Percentiles rank a stretch among this genome's conserved stretches.
Evolutionary conservation across 805 yeast genomes (phyloP).

Genomic region (Wickerhamomyces alni): DNA sequence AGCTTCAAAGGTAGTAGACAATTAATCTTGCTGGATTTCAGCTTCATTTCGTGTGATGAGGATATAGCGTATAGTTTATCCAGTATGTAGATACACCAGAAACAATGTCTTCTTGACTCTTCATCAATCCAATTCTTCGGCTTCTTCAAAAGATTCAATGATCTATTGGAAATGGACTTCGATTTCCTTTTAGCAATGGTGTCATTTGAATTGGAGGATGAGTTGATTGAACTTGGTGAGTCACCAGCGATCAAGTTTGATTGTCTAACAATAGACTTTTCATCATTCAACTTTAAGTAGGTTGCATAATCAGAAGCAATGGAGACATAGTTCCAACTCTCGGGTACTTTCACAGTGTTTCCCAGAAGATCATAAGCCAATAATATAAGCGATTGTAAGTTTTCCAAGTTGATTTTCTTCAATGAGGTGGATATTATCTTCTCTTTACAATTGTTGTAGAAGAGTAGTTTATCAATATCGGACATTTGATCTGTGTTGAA

Average conservation of each 20-base stretch:
- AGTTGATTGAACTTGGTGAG: slow-evolving; percentile 13
- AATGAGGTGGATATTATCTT: slow-evolving; percentile 15
- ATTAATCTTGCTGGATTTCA: slow-evolving; percentile 12
- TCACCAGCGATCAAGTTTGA: slow-evolving; percentile 8
- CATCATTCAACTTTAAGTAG: slow-evolving; percentile 16
- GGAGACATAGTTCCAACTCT: slow-evolving; percentile 22
- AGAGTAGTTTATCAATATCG: slow-evolving; percentile 3
- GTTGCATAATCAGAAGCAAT: slow-evolving; percentile 22
- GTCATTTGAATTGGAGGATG: slow-evolving; percentile 12
- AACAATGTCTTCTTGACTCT: slow-evolving; percentile 21
- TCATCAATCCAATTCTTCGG: slow-evolving; percentile 21
- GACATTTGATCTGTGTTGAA: slow-evolving; percentile 15
- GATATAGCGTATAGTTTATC: slow-evolving; percentile 20
- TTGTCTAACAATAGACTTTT: slow-evolving; percentile 7
- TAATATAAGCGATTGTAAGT: slow-evolving; percentile 15
- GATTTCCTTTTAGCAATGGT: slow-evolving; percentile 11
- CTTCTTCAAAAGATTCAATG: slow-evolving; percentile 13
- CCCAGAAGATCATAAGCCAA: slow-evolving; percentile 19
- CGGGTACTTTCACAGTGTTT: slow-evolving; percentile 20
- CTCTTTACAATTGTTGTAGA: slow-evolving; percentile 15
- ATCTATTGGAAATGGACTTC: slow-evolving; percentile 14
- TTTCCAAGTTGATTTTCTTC: slow-evolving; percentile 17
- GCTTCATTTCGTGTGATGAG: slow-evolving; percentile 20
- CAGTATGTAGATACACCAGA: slow-evolving; percentile 20
- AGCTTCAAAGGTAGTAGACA: slow-evolving; percentile 16